Evolutionary conservation across 495 filamentous ascomycete species (phyloP).

Genomic region (Hypomontagnella monticulosa): DNA sequence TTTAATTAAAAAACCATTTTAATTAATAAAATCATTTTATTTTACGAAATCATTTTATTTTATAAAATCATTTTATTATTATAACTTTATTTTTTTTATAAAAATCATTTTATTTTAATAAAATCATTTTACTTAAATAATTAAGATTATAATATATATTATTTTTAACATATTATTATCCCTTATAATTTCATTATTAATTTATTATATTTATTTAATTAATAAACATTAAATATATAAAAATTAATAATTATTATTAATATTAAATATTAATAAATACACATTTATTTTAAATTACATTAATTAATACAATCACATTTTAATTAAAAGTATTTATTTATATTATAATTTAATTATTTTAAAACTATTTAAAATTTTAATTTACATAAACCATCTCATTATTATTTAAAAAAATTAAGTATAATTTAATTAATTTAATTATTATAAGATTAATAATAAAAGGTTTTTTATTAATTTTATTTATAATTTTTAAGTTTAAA

Average conservation of each 20-base stretch:
- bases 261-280: background rate
- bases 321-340: background rate
- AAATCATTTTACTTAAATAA: too few species aligned
- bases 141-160: too few species aligned
- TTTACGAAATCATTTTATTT: background rate
- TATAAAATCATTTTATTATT: background rate
- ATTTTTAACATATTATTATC: too few species aligned
- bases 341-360: background rate
- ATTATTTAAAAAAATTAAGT: background rate
- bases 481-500: background rate
- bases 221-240: too few species aligned
- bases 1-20: background rate
- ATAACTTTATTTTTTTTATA: too few species aligned
- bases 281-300: background rate
- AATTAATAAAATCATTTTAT: background rate
- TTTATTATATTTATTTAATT: too few species aligned
- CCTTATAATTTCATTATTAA: too few species aligned
- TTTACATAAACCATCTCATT: background rate
- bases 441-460: slow-evolving; percentile 1
- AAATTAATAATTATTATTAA: too few species aligned
- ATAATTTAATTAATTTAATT: background rate
- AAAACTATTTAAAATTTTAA: background rate
- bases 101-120: too few species aligned
- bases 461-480: background rate
- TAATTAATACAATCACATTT: background rate